These are phyloP conservation scores for Dunaliella sp. DNA, from an alignment of 139 green algal genomes.

Conservation along the genomic window DNA sequence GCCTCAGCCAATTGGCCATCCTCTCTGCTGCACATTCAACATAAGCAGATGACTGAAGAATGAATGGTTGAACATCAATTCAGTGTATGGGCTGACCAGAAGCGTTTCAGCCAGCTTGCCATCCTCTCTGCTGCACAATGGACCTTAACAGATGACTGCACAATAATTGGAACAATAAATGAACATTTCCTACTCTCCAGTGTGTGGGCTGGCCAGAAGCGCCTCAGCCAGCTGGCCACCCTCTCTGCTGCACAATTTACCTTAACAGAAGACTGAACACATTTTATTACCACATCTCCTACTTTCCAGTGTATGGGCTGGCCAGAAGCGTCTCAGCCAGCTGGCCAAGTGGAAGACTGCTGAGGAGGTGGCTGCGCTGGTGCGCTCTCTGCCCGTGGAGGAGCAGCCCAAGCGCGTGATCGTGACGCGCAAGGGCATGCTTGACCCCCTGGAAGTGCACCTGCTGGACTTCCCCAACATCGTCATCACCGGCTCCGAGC, in stretches of 20 bases:
- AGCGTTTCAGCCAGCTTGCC: constrained; percentile 95
- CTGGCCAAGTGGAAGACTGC: constrained; percentile 99
- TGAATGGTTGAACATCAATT: too few relatives aligned
- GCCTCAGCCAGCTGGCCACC: constrained; percentile 95
- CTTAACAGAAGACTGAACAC: too few relatives aligned
- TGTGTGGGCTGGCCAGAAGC: constrained; percentile 99
- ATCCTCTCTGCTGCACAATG: too few relatives aligned
- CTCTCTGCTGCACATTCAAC: too few relatives aligned
- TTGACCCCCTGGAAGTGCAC: constrained; percentile 99
- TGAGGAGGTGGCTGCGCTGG: constrained; percentile 95
- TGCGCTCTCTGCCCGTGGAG: constrained; percentile 94
- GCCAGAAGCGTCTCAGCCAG: constrained; percentile 98
- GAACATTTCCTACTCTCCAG: too few relatives aligned
- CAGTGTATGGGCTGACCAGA: constrained; percentile 98
- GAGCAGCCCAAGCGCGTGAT: constrained; percentile 99
- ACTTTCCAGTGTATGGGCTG: constrained; percentile 95
- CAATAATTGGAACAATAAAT: too few relatives aligned
- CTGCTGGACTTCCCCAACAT: constrained; percentile 99
- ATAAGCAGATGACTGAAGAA: too few relatives aligned
- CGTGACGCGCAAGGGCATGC: constrained; percentile 97
- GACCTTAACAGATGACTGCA: too few relatives aligned
- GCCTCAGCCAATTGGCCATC: constrained; percentile 96
- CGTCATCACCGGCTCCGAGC: constrained; percentile 98
- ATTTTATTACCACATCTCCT: too few relatives aligned
- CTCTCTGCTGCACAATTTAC: too few relatives aligned